These are phyloP conservation scores for Arthrobotrys pseudoclavata DNA, from an alignment of 2,329 filamentous ascomycete species.

Conservation along the genomic window DNA sequence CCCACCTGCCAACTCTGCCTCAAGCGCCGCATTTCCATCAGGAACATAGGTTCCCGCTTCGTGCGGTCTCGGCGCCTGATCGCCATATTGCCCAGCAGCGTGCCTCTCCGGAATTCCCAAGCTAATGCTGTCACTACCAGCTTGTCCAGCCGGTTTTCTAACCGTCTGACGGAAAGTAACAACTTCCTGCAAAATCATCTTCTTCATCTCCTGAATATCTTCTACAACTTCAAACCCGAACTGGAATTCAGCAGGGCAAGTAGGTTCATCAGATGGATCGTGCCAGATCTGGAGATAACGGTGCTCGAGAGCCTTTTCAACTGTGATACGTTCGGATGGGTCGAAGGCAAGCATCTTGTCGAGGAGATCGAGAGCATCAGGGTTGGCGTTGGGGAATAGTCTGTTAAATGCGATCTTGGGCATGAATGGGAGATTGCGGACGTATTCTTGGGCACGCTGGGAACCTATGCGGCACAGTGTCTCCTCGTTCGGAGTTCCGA, in stretches of 20 bases:
- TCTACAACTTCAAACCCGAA: slow-evolving; percentile 99
- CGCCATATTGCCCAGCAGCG: slow-evolving; percentile 70
- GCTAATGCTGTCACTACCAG: slow-evolving; percentile 15
- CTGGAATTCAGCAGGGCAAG: slow-evolving; percentile 93
- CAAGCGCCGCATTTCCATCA: slow-evolving; percentile 67
- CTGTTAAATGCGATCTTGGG: slow-evolving; percentile 89
- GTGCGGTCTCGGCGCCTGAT: slow-evolving; percentile 63
- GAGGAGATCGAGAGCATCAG: slow-evolving; percentile 92
- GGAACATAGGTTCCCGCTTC: slow-evolving; percentile 65
- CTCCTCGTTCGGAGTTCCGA: slow-evolving; percentile 95
- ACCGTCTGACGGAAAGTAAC: slow-evolving; percentile 80
- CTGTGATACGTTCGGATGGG: slow-evolving; percentile 89
- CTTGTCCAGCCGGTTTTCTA: slow-evolving; percentile 67
- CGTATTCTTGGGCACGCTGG: slow-evolving; percentile 95
- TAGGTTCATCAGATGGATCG: slow-evolving; percentile 94
- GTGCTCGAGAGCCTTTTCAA: slow-evolving; percentile 95
- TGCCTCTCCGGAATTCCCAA: slow-evolving; percentile 72
- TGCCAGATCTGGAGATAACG: slow-evolving; percentile 98
- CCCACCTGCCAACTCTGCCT: slow-evolving; percentile 74
- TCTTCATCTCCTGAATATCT: slow-evolving; percentile 93
- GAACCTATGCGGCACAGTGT: slow-evolving; percentile 94
- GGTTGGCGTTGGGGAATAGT: slow-evolving; percentile 94
- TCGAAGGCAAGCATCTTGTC: slow-evolving; percentile 99
- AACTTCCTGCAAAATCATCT: slow-evolving; percentile 97
- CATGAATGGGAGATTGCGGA: slow-evolving; percentile 95